Base-by-base conservation (phyloP, 129 eudicot genomes). In the Tanacetum coccineum region DNA sequence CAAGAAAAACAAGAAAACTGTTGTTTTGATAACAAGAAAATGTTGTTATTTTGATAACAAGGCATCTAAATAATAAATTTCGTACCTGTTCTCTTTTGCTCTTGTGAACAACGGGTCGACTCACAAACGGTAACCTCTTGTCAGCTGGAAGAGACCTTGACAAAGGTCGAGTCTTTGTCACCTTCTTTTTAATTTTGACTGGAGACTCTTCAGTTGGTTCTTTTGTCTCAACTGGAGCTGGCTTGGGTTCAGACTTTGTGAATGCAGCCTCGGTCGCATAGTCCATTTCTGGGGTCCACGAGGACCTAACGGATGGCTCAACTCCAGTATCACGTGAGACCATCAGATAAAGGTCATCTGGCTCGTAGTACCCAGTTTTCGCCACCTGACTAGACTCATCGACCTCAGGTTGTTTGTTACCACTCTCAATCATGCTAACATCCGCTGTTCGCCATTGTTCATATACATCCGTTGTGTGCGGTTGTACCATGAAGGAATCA, bases 211-310 rank as follows among this genome's bases (percentile, higher is more conserved):
- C 81, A 9, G 64, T 73, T 50, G 63, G 74, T 20, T 58, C 83
- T 62, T 74, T 81, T 49, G 78, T 51, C 73, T 87, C 95, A 63
- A 79, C 80, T 10, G 78, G 77, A 65, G 88, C 77, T 11, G 85
- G 77, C 75, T 77, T 80, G 42, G 82, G 86, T 51, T 70, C 84
- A 70, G 84, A 63, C 63, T 85, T 83, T 13, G 68, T 82, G 51
- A 76, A 78, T 22, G 83, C 79, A 52, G 73, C 74, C 61, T 86
- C 90, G 25, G 64, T 76, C 51, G 81, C 89, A 76, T 81, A 93
- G 66, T 93, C 96, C 75, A 93, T 79, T 69, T 93, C 95, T 1
- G 92, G 95, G 30, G 86, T 78, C 99, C 96, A 93, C 6, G 95
- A 80, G 21, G 87, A 78, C 71, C 82, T 71, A 62, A 72, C 62